A percentile compares a stretch with the other conserved stretches of the same genome.
phyloP scores from a whole-genome alignment of 495 filamentous ascomycete species.

The Penicillium alfredii region DNA sequence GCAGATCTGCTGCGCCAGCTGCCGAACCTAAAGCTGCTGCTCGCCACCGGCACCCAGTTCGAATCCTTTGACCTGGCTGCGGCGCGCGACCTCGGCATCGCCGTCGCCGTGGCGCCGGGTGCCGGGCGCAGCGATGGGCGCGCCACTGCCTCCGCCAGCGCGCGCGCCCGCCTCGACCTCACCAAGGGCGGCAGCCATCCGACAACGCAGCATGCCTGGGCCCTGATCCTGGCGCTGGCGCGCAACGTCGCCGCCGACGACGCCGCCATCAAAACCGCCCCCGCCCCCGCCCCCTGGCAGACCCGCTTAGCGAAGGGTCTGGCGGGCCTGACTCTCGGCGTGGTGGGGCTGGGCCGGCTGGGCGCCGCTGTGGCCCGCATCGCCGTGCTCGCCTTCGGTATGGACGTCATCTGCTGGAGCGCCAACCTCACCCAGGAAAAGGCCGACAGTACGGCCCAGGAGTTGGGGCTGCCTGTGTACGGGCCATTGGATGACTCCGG shows the following conservation, averaged over 20 bases:
- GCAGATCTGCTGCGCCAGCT: conserved; percentile 46
- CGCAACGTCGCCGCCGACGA: conserved; percentile 54
- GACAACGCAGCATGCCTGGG: conserved; percentile 60
- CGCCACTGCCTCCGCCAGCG: conserved; percentile 23
- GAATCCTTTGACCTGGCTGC: neutral
- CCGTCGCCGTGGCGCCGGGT: neutral
- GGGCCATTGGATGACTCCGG: neutral
- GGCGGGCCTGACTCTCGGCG: conserved; percentile 51
- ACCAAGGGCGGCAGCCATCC: conserved; percentile 16
- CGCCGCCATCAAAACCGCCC: conserved; percentile 40
- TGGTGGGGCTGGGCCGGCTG: conserved; percentile 56
- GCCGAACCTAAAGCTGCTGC: conserved; percentile 61
- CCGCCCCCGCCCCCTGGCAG: conserved; percentile 49
- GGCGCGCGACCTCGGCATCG: neutral
- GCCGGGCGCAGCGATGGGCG: neutral
- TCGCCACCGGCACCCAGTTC: conserved; percentile 39
- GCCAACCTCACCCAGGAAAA: conserved; percentile 56
- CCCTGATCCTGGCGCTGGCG: conserved; percentile 53
- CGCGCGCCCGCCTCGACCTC: conserved; percentile 33
- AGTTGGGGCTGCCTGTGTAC: conserved; percentile 45
- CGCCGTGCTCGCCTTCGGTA: conserved; percentile 53
- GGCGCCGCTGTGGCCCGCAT: conserved; percentile 52
- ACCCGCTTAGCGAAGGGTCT: conserved; percentile 47
- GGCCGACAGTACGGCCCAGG: conserved; percentile 51
- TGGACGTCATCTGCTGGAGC: conserved; percentile 60